Percentiles rank a stretch among this genome's conserved stretches.
phyloP scores from a whole-genome alignment of 352 stramenopile species.

The Globisporangium ultimum region DNA sequence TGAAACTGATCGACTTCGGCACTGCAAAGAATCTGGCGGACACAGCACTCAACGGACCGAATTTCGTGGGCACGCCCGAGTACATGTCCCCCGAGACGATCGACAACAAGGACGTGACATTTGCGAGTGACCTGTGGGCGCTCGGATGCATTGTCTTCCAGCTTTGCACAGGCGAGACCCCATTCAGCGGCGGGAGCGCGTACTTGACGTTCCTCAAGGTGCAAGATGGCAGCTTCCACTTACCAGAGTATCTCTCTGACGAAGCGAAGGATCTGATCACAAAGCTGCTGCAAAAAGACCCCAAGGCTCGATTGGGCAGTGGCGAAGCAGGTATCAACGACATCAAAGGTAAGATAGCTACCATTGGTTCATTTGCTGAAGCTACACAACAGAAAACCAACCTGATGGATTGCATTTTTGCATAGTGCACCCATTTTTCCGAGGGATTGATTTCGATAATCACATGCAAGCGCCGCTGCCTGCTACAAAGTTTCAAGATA shows the following conservation, averaged over 20 bases:
- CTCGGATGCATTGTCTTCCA: constrained; percentile 80
- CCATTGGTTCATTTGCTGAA: constrained; percentile 3
- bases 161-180: constrained; percentile 73
- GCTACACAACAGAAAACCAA: too few relatives aligned
- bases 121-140: constrained; percentile 70
- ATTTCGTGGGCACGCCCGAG: constrained; percentile 87
- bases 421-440: constrained; percentile 75
- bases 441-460: constrained; percentile 54
- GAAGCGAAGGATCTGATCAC: constrained; percentile 61
- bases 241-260: constrained; percentile 63
- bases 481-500: constrained; percentile 34
- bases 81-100: constrained; percentile 88
- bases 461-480: constrained; percentile 49
- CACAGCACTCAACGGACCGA: constrained; percentile 64
- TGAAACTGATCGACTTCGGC: constrained; percentile 83
- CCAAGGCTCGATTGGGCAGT: constrained; percentile 26
- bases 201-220: constrained; percentile 82
- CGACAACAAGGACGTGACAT: constrained; percentile 67
- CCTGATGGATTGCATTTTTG: too few relatives aligned
- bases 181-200: constrained; percentile 69
- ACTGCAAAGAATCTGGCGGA: constrained; percentile 75
- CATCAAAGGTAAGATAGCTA: constrained; percentile 41
- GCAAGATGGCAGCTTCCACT: constrained; percentile 49
- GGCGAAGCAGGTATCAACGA: constrained; percentile 30
- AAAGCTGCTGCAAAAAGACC: constrained; percentile 47